phyloP scores from a whole-genome alignment of 306 rosid species.

The Vigna nakashimae region DNA sequence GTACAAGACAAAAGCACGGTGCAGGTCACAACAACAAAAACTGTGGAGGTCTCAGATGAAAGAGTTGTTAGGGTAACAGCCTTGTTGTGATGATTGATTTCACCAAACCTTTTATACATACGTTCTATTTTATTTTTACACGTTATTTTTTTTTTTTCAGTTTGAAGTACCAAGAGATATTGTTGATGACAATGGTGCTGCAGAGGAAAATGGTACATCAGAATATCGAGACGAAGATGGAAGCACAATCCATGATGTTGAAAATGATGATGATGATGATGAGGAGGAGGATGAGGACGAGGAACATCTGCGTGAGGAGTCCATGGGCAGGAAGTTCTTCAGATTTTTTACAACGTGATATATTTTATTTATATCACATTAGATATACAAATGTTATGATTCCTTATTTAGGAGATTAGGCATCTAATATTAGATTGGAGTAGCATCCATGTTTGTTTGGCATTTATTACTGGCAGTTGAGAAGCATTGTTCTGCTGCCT shows the following conservation, averaged over 20 bases:
- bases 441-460: constrained; percentile 40
- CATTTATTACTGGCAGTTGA: constrained; percentile 26
- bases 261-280: constrained; percentile 43
- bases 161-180: constrained; percentile 55
- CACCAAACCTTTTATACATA: background rate
- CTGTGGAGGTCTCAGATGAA: constrained; percentile 56
- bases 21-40: constrained; percentile 54
- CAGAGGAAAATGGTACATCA: constrained; percentile 52
- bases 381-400: constrained; percentile 23
- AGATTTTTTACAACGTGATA: constrained; percentile 77
- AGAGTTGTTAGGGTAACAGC: constrained; percentile 69
- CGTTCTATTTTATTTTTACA: constrained; percentile 8
- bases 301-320: constrained; percentile 62
- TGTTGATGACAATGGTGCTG: constrained; percentile 50
- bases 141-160: constrained; percentile 48
- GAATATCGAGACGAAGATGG: constrained; percentile 57
- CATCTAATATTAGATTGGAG: constrained; percentile 28
- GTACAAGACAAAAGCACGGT: constrained; percentile 37
- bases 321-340: constrained; percentile 74
- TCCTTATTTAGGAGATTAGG: constrained; percentile 45
- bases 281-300: constrained; percentile 51
- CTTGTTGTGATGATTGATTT: constrained; percentile 36
- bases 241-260: constrained; percentile 56
- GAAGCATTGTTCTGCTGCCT: constrained; percentile 33
- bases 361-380: constrained; percentile 21